A percentile compares a stretch with the other conserved stretches of the same genome.
Conservation (phyloP, 2,329 filamentous ascomycete genomes). For the Curvularia lunata region DNA sequence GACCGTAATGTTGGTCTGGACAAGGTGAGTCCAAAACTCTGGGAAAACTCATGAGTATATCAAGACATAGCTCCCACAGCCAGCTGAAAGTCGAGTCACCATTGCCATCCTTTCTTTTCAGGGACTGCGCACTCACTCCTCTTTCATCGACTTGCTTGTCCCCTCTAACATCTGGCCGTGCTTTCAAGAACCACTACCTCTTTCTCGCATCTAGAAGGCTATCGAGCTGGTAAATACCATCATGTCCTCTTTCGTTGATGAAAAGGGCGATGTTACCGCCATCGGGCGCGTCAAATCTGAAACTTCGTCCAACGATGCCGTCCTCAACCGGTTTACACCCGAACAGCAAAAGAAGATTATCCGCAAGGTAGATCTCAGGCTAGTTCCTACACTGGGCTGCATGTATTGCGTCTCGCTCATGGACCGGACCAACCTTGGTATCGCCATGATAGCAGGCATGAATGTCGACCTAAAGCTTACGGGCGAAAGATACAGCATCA, state of each 20-base stretch:
- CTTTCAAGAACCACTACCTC: neutral
- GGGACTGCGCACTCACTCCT: neutral
- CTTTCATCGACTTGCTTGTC: neutral
- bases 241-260: conserved; percentile 28
- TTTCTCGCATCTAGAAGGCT: neutral
- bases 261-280: conserved; percentile 26
- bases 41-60: conserved; percentile 14
- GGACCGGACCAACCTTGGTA: conserved; percentile 50
- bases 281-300: conserved; percentile 28
- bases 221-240: neutral
- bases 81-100: neutral
- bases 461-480: conserved; percentile 37
- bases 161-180: neutral
- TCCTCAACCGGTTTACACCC: conserved; percentile 28
- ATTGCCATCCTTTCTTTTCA: neutral
- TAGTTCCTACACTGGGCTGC: conserved; percentile 50
- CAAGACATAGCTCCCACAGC: conserved; percentile 1
- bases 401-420: conserved; percentile 51
- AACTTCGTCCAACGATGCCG: conserved; percentile 21
- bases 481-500: conserved; percentile 31
- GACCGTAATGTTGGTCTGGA: conserved; percentile 14
- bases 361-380: conserved; percentile 45
- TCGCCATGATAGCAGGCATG: conserved; percentile 46
- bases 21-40: conserved; percentile 16
- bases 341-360: conserved; percentile 34